Base-by-base conservation (phyloP, 257 asterid genomes). In the Avicennia marina region DNA sequence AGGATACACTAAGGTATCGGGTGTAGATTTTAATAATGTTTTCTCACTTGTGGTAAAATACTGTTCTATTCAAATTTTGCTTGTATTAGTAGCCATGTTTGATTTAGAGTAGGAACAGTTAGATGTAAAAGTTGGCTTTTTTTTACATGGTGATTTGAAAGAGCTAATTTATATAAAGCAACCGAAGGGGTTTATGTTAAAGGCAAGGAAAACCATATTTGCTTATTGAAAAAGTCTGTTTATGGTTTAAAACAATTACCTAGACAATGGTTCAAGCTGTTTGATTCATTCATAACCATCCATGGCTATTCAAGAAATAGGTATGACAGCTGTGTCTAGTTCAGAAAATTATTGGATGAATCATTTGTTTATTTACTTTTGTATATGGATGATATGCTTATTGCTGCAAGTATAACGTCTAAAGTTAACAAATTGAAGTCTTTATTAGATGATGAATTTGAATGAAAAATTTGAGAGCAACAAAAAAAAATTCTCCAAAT, bases 391-490 rank as follows among this genome's bases (percentile, higher is more conserved):
- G 42, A 58, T 9, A 40, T 66, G 40, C 32, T 59, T 2, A 50
- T 58, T 59, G 57, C 11, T 24, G 12, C 2, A 59, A 13, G 17
- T 11, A 43, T 42, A 18, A 51, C 1, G 2, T 10, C 7, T 32
- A 51, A 17, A 32, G 32, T 29, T 2, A 59, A 12, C 7, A 13
- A 26, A n/a, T 13, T 56, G 32, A 56, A 47, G 22, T 10, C 0
- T 11, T 0, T 3, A 16, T 51, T 67, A 2, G 60, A 8, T 13
- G 11, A 11, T n/a, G 58, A 58, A 25, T 60, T 67, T 43, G 52
- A 33, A 65, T 64, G 70, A 64, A 33, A 18, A 32, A 55, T 31
- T 22, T 55, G 49, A 31, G 34, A 11, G 71, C 60, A 16, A 65
- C 24, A 27, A 56, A 39, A 12, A 63, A n/a, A n/a, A n/a, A n/a